Conservation (phyloP, 2,329 filamentous ascomycete genomes). For the Cladorrhinum sp. region DNA sequence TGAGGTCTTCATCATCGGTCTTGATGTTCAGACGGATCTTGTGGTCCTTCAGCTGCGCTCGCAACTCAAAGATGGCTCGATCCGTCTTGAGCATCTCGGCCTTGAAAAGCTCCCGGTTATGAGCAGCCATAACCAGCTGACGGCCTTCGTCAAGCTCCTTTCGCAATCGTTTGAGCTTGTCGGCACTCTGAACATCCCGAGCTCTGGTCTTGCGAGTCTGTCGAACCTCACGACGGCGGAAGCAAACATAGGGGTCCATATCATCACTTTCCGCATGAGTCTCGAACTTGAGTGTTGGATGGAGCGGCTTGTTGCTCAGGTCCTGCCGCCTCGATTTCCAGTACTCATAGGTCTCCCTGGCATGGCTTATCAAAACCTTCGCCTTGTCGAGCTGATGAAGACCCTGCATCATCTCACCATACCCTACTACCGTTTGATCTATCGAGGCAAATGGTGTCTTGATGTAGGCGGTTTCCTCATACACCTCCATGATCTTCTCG, state of each 20-base stretch:
- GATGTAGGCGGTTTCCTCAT: constrained; percentile 79
- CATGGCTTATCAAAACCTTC: constrained; percentile 52
- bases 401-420: constrained; percentile 70
- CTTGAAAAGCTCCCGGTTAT: constrained; percentile 75
- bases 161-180: constrained; percentile 88
- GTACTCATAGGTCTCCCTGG: constrained; percentile 82
- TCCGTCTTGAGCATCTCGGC: constrained; percentile 74
- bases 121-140: constrained; percentile 72
- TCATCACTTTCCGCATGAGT: constrained; percentile 93
- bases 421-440: constrained; percentile 79
- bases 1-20: constrained; percentile 86
- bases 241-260: constrained; percentile 95
- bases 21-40: constrained; percentile 89
- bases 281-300: constrained; percentile 85
- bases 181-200: constrained; percentile 87
- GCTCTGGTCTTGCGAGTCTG: constrained; percentile 93
- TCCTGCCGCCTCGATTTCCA: constrained; percentile 73
- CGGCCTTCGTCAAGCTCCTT: constrained; percentile 88
- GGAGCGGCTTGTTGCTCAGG: constrained; percentile 68
- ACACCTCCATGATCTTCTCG: constrained; percentile 91
- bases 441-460: constrained; percentile 87
- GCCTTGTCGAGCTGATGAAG: constrained; percentile 50
- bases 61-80: constrained; percentile 76
- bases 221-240: constrained; percentile 88
- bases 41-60: constrained; percentile 77